Base-by-base conservation (phyloP, 1,139 yeast species). In the Hyphopichia wangnamkhiaoensis region DNA sequence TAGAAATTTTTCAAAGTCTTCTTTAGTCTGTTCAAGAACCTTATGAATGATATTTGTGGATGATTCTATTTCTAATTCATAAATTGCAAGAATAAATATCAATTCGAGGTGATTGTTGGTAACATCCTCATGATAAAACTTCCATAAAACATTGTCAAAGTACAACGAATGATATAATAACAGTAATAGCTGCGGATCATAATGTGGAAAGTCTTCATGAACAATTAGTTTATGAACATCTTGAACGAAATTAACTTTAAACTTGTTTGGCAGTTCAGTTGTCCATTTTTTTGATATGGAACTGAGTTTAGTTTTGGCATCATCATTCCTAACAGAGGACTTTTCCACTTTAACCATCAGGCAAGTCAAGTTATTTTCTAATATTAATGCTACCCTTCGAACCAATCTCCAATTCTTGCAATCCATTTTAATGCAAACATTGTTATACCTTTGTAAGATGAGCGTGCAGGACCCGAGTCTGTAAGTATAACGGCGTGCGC, bases 21-120 rank as follows among this genome's bases (percentile, higher is more conserved):
- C 53, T 3, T 43, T 41, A 31, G 4, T 6, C 13, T 30, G 23
- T n/a, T 10, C 3, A 5, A 19, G 10, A 18, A 33, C n/a, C 7
- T 24, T 10, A 7, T 17, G 25, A 8, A 24, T 33, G 21, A 25
- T 24, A 3, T 14, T 4, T n/a, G 21, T 10, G 4, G 35, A 44
- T 13, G 14, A 25, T 21, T 39, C 38, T 7, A 29, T 12, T 9
- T 37, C 40, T 12, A 32, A 13, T 16, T 49, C 49, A 23, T 38
- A 48, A 10, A 46, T 39, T 3, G 39, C 41, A 13, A 52, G 35
- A 15, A 50, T 42, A 9, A 64, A 58, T 12, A 73, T 53, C 37
- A 69, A 53, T 37, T 66, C 63, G 4, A 74, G 56, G 46, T 76
- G 80, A 18, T 56, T 63, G 28, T 59, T 53, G 2, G 73, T 58